A percentile compares a stretch with the other conserved stretches of the same genome.
Evolutionary conservation across 2,329 filamentous ascomycete genomes (phyloP).

Genomic region (Colletotrichum shisoi): DNA sequence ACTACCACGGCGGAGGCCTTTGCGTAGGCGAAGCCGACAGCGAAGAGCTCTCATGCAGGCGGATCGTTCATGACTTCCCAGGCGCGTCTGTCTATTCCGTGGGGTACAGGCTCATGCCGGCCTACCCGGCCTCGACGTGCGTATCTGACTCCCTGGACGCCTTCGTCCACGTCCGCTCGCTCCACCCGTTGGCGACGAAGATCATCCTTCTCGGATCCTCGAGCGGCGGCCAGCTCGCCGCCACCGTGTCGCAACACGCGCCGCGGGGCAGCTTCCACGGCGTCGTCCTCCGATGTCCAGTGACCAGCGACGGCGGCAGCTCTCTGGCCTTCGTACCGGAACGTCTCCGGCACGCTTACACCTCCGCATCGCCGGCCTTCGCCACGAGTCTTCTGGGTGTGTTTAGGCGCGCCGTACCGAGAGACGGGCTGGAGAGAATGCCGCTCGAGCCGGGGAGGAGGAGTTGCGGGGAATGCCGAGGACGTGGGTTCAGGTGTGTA

Average conservation of each 20-base stretch:
- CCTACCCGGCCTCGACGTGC: constrained; percentile 51
- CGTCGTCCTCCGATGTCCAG: constrained; percentile 57
- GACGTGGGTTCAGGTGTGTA: constrained; percentile 60
- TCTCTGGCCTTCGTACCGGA: constrained; percentile 50
- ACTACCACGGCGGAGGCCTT: constrained; percentile 60
- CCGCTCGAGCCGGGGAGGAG: constrained; percentile 51
- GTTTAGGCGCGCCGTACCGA: constrained; percentile 48
- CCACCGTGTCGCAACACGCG: constrained; percentile 52
- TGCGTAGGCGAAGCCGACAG: constrained; percentile 58
- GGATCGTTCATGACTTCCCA: constrained; percentile 48
- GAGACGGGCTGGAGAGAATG: constrained; percentile 53
- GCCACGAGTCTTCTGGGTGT: constrained; percentile 48
- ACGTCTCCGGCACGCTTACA: constrained; percentile 50
- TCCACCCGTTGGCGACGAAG: constrained; percentile 36
- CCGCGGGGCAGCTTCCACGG: constrained; percentile 48
- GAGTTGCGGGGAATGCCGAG: constrained; percentile 49
- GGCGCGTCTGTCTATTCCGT: constrained; percentile 53
- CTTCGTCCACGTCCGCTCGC: constrained; percentile 44
- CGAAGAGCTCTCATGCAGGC: constrained; percentile 58
- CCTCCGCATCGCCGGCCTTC: constrained; percentile 52
- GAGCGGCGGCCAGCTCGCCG: constrained; percentile 58
- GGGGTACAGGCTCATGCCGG: constrained; percentile 57
- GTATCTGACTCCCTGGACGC: constrained; percentile 54
- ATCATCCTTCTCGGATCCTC: constrained; percentile 56
- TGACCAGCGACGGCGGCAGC: constrained; percentile 56